Evolutionary conservation across 805 yeast species (phyloP).

Genomic region (Teunomyces lycoperdinae): DNA sequence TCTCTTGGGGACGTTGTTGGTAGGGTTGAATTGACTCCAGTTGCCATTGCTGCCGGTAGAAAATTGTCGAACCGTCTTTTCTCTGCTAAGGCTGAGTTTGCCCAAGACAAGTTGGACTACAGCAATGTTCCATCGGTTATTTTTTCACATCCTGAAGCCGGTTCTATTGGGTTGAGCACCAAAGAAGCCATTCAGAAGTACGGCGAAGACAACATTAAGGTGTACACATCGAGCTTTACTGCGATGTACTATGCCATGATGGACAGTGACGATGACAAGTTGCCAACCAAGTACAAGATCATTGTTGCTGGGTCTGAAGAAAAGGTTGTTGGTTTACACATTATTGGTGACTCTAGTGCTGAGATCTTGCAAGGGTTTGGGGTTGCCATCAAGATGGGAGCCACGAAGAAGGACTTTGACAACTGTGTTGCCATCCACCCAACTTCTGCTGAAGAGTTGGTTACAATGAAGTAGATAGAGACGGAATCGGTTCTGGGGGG

Average conservation of each 20-base stretch:
- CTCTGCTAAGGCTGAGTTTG: constrained; percentile 67
- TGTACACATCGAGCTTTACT: constrained; percentile 78
- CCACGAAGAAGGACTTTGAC: constrained; percentile 94
- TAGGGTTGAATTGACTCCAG: constrained; percentile 92
- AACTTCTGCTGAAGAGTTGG: constrained; percentile 96
- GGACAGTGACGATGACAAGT: constrained; percentile 57
- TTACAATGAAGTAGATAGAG: constrained; percentile 57
- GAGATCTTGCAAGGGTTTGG: constrained; percentile 98
- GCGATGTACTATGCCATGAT: constrained; percentile 93
- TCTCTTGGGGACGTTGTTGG: constrained; percentile 96
- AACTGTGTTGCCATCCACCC: constrained; percentile 98
- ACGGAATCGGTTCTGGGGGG: too few species aligned
- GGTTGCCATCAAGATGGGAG: constrained; percentile 98
- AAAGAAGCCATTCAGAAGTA: constrained; percentile 71
- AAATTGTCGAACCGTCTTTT: constrained; percentile 87
- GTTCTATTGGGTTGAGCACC: constrained; percentile 86
- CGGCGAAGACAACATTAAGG: constrained; percentile 77
- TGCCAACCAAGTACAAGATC: constrained; percentile 84
- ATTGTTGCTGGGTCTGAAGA: constrained; percentile 77
- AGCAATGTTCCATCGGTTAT: constrained; percentile 88
- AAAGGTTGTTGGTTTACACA: constrained; percentile 92
- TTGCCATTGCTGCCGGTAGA: constrained; percentile 98
- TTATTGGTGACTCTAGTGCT: constrained; percentile 86
- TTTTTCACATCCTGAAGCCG: constrained; percentile 98
- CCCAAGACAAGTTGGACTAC: constrained; percentile 79